These are phyloP conservation scores for Syzygium aqueum DNA, from an alignment of 345 rosid genomes.

Conservation along the genomic window DNA sequence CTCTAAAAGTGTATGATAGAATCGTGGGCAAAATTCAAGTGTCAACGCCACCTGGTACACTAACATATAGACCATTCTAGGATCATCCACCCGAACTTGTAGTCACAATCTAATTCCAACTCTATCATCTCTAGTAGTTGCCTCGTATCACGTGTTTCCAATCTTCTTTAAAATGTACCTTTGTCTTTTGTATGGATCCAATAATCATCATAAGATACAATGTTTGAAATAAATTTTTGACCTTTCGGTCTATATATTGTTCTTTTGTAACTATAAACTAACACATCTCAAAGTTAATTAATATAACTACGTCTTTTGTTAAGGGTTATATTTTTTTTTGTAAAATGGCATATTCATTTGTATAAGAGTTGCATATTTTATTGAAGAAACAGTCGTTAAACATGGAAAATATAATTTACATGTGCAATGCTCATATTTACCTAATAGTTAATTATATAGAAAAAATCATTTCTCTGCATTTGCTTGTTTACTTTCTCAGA, in stretches of 20 bases:
- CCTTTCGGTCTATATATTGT: too few relatives aligned
- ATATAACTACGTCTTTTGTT: background rate
- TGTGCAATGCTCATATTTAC: background rate
- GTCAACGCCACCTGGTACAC: fast-evolving
- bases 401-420: background rate
- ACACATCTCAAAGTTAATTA: background rate
- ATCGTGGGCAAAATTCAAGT: background rate
- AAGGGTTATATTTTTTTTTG: background rate
- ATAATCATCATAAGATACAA: background rate
- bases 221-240: background rate
- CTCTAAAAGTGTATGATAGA: background rate
- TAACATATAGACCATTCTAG: background rate
- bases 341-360: background rate
- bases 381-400: background rate
- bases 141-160: background rate
- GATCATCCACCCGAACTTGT: background rate
- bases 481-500: background rate
- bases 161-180: background rate
- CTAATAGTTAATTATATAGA: background rate
- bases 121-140: background rate
- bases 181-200: background rate
- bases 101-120: background rate
- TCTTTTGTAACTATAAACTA: background rate
- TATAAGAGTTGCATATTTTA: background rate
- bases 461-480: background rate